Conservation (phyloP, 2,329 filamentous ascomycete species). For the Phialocephala subalpina region DNA sequence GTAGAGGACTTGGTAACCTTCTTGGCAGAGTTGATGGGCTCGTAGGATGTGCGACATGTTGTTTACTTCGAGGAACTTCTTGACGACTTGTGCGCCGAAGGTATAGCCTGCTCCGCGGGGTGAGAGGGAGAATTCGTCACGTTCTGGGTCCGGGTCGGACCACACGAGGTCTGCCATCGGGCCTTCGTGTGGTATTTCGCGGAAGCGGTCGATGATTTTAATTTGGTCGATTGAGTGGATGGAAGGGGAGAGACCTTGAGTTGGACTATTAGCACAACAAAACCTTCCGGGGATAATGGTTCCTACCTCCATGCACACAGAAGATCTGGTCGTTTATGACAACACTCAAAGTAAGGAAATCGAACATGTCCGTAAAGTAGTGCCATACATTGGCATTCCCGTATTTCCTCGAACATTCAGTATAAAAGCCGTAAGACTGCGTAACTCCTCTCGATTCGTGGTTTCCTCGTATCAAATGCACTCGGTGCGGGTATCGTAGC, state of each 20-base stretch:
- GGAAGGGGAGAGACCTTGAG: constrained; percentile 77
- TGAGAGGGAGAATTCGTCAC: constrained; percentile 95
- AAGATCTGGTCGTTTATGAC: constrained; percentile 99
- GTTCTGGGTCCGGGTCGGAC: constrained; percentile 97
- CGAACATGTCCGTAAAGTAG: constrained; percentile 99
- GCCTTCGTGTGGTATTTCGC: constrained; percentile 97
- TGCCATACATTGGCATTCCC: constrained; percentile 99
- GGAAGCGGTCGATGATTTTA: constrained; percentile 98
- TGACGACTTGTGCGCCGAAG: constrained; percentile 96
- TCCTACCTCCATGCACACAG: constrained; percentile 87
- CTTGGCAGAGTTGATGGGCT: constrained; percentile 98
- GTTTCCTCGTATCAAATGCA: constrained; percentile 96
- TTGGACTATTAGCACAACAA: constrained; percentile 10
- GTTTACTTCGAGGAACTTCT: constrained; percentile 97
- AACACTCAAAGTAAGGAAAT: constrained; percentile 94
- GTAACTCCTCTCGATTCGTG: constrained; percentile 98
- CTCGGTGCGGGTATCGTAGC: constrained; percentile 92
- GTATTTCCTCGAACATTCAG: constrained; percentile 97
- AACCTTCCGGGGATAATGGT: not conserved
- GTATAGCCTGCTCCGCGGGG: constrained; percentile 96
- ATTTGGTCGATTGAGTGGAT: constrained; percentile 99
- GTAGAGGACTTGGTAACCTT: constrained; percentile 96
- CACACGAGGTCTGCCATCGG: constrained; percentile 99
- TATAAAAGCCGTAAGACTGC: constrained; percentile 99
- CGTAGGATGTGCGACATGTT: constrained; percentile 97